These are phyloP conservation scores for Suhomyces anneliseae DNA, from an alignment of 1,139 yeast genomes.

Conservation along the genomic window DNA sequence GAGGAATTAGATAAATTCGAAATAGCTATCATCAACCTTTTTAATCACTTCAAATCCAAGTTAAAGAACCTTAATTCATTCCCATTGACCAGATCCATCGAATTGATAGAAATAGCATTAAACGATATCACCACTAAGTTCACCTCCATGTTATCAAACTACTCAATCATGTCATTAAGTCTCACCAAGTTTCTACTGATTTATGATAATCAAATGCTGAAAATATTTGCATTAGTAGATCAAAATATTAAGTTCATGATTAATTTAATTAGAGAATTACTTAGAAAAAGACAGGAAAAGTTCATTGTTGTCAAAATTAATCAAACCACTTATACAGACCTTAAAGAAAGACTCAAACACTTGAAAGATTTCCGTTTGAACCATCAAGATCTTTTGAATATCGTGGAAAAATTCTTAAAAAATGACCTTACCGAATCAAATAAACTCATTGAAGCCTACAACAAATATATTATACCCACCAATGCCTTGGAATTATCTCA, in stretches of 20 bases:
- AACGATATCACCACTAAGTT: conserved; percentile 33
- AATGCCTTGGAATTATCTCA: conserved; percentile 36
- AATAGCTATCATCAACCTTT: conserved; percentile 47
- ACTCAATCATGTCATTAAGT: conserved; percentile 29
- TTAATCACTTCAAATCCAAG: conserved; percentile 59
- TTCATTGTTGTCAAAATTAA: conserved; percentile 64
- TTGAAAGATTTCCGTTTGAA: conserved; percentile 49
- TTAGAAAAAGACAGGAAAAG: conserved; percentile 73
- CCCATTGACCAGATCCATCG: conserved; percentile 65
- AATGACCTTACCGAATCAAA: conserved; percentile 17
- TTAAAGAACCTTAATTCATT: conserved; percentile 56
- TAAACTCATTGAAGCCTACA: conserved; percentile 32
- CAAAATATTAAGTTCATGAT: conserved; percentile 37
- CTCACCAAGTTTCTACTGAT: conserved; percentile 23
- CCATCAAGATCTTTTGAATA: conserved; percentile 51
- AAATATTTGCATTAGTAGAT: conserved; percentile 30
- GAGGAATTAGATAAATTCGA: conserved; percentile 45
- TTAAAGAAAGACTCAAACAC: conserved; percentile 49
- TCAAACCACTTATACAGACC: conserved; percentile 39
- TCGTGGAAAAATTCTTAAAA: conserved; percentile 29
- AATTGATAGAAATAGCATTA: conserved; percentile 60
- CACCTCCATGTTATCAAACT: conserved; percentile 20
- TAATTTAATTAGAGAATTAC: conserved; percentile 66
- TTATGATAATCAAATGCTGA: conserved; percentile 16
- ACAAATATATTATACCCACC: conserved; percentile 27